These are phyloP conservation scores for Pseudonitzschia delicatissima DNA, from an alignment of 108 stramenopile genomes.

Conservation along the genomic window DNA sequence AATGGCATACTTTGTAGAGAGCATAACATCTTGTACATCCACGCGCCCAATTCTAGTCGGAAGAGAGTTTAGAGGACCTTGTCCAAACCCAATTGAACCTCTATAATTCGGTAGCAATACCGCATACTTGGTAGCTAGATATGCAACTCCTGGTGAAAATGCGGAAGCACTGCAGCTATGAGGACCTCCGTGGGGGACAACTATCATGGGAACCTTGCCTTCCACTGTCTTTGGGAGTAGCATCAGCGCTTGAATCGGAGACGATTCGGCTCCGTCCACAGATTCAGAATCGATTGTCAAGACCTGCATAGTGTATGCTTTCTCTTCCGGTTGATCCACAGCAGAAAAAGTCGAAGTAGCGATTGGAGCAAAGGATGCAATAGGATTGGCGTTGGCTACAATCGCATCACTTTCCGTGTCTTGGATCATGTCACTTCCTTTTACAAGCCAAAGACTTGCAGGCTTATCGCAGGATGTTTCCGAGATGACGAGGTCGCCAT, in stretches of 20 bases:
- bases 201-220: constrained; percentile 64
- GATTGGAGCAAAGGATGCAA: constrained; percentile 44
- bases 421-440: constrained; percentile 5
- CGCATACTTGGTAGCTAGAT: constrained; percentile 64
- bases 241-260: constrained; percentile 54
- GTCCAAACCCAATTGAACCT: constrained; percentile 83
- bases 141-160: constrained; percentile 64
- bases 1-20: constrained; percentile 44
- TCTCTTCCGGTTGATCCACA: not conserved
- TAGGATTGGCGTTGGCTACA: constrained; percentile 13
- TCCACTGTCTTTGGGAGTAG: constrained; percentile 42
- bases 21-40: constrained; percentile 81
- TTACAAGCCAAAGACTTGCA: constrained; percentile 42
- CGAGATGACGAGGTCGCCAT: constrained; percentile 48
- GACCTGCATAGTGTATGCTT: constrained; percentile 34
- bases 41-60: constrained; percentile 56
- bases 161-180: constrained; percentile 57
- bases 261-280: constrained; percentile 36
- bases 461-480: constrained; percentile 47
- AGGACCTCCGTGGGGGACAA: constrained; percentile 81
- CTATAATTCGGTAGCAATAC: constrained; percentile 84
- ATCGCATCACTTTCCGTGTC: not conserved
- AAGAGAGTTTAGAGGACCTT: constrained; percentile 59
- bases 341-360: constrained; percentile 47
- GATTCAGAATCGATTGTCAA: constrained; percentile 28